phyloP scores from a whole-genome alignment of 352 stramenopile species.

The Poterioochromonas sp. region DNA sequence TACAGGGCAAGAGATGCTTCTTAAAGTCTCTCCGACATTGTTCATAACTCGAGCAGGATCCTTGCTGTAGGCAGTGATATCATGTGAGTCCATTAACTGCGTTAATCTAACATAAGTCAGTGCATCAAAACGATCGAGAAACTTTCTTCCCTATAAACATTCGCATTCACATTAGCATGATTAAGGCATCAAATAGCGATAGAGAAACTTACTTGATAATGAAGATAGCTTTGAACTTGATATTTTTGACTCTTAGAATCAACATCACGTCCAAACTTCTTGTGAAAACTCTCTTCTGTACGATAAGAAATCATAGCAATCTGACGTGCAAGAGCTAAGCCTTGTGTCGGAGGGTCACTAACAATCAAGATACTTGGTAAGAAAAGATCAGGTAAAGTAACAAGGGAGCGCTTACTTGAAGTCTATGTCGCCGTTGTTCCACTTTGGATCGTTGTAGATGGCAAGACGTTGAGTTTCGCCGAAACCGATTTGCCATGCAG shows the following conservation, averaged over 20 bases:
- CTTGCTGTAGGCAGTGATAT: conserved; percentile 76
- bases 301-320: conserved; percentile 94
- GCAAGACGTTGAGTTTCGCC: conserved; percentile 86
- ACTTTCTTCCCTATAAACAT: conserved; percentile 75
- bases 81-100: conserved; percentile 90
- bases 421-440: conserved; percentile 66
- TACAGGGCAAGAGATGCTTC: conserved; percentile 56
- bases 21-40: conserved; percentile 52
- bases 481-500: conserved; percentile 90
- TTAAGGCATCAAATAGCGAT: not conserved
- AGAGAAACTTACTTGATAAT: conserved; percentile 49
- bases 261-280: conserved; percentile 77
- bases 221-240: conserved; percentile 69
- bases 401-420: conserved; percentile 38
- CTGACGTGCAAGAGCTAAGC: conserved; percentile 66
- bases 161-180: not conserved
- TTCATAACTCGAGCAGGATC: conserved; percentile 57
- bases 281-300: conserved; percentile 72
- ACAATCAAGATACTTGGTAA: not conserved
- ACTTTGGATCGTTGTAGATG: conserved; percentile 87
- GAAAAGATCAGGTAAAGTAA: conserved; percentile 65
- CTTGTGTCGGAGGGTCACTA: not conserved
- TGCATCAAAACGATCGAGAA: conserved; percentile 83
- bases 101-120: conserved; percentile 88
- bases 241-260: conserved; percentile 44